Conservation (phyloP, 768 basidiomycete genomes). For the Auriscalpium orientale region DNA sequence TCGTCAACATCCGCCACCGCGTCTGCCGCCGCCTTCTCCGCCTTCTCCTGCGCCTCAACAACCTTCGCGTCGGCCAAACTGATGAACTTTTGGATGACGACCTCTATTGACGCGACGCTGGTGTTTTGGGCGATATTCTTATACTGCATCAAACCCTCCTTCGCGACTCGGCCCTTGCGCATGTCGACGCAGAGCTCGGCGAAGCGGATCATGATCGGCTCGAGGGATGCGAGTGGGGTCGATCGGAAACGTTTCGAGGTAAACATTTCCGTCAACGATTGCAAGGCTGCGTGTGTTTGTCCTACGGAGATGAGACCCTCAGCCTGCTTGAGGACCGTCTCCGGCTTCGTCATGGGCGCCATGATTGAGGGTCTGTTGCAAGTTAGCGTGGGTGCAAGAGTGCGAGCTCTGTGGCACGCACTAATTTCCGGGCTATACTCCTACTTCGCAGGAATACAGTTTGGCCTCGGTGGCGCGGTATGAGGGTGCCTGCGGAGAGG, state of each 20-base stretch:
- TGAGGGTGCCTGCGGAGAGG: not conserved
- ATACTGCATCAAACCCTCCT: conserved; percentile 94
- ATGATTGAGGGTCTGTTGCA: conserved; percentile 31
- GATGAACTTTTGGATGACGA: conserved; percentile 83
- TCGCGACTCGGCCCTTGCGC: conserved; percentile 88
- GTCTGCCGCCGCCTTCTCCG: conserved; percentile 58
- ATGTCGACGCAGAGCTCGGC: conserved; percentile 94
- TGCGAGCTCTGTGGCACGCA: not conserved
- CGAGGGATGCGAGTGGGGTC: conserved; percentile 80
- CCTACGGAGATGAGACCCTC: conserved; percentile 90
- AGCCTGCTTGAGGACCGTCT: conserved; percentile 88
- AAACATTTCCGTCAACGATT: conserved; percentile 89
- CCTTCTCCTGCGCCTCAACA: conserved; percentile 79
- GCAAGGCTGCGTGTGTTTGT: conserved; percentile 83
- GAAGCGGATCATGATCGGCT: conserved; percentile 94
- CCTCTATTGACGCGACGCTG: conserved; percentile 85
- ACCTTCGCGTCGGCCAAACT: conserved; percentile 76
- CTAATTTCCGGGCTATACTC: not conserved
- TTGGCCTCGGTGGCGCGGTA: not conserved
- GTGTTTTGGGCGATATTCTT: conserved; percentile 97
- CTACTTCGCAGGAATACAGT: not conserved
- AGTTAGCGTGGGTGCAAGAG: not conserved
- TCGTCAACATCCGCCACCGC: conserved; percentile 79
- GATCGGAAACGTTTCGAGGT: conserved; percentile 89
- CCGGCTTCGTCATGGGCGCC: conserved; percentile 88